These are phyloP conservation scores for Trichoderma orchidacearum DNA, from an alignment of 495 filamentous ascomycete genomes.

Conservation along the genomic window DNA sequence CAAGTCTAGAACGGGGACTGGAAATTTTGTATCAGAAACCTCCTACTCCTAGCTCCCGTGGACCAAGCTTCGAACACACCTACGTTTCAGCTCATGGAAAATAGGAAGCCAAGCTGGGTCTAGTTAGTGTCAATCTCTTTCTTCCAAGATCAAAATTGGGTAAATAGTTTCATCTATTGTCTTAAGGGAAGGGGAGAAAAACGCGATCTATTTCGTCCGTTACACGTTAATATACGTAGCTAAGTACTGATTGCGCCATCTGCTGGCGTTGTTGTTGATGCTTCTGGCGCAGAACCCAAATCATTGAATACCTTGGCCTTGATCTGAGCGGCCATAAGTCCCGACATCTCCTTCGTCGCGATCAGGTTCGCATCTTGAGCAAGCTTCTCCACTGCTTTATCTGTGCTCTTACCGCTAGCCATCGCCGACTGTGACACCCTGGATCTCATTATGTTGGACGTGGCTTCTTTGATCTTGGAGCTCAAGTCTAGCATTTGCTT, in stretches of 20 bases:
- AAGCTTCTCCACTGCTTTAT: conserved; percentile 64
- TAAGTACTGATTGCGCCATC: background rate
- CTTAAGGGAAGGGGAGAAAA: too few species aligned
- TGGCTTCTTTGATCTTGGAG: conserved; percentile 58
- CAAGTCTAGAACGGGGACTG: too few species aligned
- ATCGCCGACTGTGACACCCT: conserved; percentile 5
- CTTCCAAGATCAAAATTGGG: too few species aligned
- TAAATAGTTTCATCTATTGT: too few species aligned
- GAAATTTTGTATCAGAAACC: too few species aligned
- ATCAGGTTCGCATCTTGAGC: conserved; percentile 69
- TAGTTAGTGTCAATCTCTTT: too few species aligned
- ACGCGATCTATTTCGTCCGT: background rate
- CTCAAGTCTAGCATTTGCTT: conserved; percentile 86
- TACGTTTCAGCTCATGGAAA: too few species aligned
- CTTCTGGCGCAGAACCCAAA: conserved; percentile 29
- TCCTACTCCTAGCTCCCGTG: too few species aligned
- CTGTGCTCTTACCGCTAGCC: conserved; percentile 13
- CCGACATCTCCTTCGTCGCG: conserved; percentile 73
- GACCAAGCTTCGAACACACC: too few species aligned
- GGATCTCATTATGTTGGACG: conserved; percentile 29
- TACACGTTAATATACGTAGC: background rate
- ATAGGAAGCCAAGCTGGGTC: too few species aligned
- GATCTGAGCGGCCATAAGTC: conserved; percentile 66
- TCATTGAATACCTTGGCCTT: conserved; percentile 77
- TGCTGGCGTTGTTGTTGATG: background rate